phyloP scores from a whole-genome alignment of 805 yeast genomes.

The Cyberlindnera subsufficiens region DNA sequence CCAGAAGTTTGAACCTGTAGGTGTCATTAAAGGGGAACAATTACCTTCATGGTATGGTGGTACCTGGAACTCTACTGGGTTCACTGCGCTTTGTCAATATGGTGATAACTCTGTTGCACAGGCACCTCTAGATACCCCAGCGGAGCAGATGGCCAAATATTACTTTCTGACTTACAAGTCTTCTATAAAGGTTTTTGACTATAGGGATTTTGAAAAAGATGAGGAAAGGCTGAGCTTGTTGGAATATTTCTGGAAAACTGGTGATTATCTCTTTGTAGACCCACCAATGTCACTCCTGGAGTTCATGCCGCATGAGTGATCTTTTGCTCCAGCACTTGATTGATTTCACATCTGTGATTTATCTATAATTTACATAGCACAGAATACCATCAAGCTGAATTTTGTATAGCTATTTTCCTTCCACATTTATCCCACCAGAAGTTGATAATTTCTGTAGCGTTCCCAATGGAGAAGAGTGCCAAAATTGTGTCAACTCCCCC shows the following conservation, averaged over 20 bases:
- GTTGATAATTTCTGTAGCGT: too few species aligned
- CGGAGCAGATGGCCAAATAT: neutral
- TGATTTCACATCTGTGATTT: too few species aligned
- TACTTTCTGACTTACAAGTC: neutral
- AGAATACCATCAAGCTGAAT: too few species aligned
- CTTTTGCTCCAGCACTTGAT: too few species aligned
- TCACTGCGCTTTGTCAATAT: neutral
- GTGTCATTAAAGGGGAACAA: neutral
- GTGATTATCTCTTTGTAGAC: neutral
- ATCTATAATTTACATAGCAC: too few species aligned
- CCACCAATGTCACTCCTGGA: neutral
- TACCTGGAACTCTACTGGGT: neutral
- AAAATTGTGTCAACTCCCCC: too few species aligned
- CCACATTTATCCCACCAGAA: too few species aligned
- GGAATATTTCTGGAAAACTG: slow-evolving; percentile 2
- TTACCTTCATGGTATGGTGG: neutral
- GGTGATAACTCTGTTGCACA: neutral
- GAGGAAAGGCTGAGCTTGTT: neutral
- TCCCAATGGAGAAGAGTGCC: too few species aligned
- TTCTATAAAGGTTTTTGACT: neutral
- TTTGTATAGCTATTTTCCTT: too few species aligned
- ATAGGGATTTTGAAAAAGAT: neutral
- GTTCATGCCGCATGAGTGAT: too few species aligned
- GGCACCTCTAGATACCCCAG: neutral
- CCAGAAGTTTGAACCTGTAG: neutral